Conservation (phyloP, 1,139 yeast genomes). For the Zygosaccharomyces pseudobailii region DNA sequence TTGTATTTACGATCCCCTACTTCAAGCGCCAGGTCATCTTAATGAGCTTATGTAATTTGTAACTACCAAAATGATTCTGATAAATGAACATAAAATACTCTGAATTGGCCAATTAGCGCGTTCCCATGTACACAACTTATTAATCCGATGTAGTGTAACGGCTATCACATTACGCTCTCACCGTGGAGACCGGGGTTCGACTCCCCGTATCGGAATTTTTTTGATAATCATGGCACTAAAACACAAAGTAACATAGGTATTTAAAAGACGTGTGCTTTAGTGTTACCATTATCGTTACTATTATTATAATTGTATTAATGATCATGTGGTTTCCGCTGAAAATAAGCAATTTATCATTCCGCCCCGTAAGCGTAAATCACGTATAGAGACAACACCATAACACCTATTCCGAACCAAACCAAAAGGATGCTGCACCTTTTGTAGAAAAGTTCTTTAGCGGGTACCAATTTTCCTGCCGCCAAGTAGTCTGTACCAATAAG, state of each 20-base stretch:
- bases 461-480: constrained; percentile 26
- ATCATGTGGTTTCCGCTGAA: too few species aligned
- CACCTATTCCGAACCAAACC: constrained; percentile 66
- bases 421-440: constrained; percentile 58
- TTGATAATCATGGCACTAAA: not conserved
- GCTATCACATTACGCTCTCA: constrained; percentile 39
- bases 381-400: constrained; percentile 71
- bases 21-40: not conserved
- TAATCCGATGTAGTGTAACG: constrained; percentile 38
- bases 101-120: too few species aligned
- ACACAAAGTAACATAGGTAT: too few species aligned
- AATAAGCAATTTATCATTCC: not conserved
- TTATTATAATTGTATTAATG: too few species aligned
- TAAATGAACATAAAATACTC: not conserved
- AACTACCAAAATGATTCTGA: not conserved
- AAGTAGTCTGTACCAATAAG: constrained; percentile 44
- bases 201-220: constrained; percentile 45
- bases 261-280: too few species aligned
- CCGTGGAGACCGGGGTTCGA: constrained; percentile 47
- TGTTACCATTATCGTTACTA: too few species aligned
- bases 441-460: constrained; percentile 38
- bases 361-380: constrained; percentile 47
- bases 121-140: too few species aligned
- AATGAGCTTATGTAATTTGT: not conserved
- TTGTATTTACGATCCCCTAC: constrained; percentile 25